Conservation (phyloP, 2,329 filamentous ascomycete species). For the Aotearoamyces nothofagi region DNA sequence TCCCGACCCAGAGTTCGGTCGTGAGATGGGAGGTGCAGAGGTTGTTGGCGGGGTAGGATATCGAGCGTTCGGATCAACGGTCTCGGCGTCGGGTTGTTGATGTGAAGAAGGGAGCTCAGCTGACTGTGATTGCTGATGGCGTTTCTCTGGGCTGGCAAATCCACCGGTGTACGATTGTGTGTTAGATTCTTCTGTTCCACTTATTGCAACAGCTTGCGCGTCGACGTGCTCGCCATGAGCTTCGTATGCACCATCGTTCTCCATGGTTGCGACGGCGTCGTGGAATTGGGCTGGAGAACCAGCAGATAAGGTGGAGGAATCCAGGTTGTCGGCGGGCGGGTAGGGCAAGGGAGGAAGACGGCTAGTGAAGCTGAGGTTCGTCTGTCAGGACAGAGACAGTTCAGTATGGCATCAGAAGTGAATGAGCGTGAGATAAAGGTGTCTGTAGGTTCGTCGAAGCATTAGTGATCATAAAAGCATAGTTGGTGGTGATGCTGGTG, state of each 20-base stretch:
- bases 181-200: constrained; percentile 16
- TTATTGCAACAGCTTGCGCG: constrained; percentile 15
- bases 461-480: too few relatives aligned
- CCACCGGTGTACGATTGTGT: constrained; percentile 14
- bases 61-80: constrained; percentile 13
- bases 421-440: too few relatives aligned
- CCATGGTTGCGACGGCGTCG: constrained; percentile 31
- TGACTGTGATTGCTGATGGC: constrained; percentile 19
- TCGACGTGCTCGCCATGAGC: constrained; percentile 12
- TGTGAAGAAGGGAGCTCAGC: constrained; percentile 17
- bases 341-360: constrained; percentile 5
- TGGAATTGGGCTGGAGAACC: constrained; percentile 36
- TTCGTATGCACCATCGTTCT: constrained; percentile 31
- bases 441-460: too few relatives aligned
- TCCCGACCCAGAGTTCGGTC: constrained; percentile 17
- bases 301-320: constrained; percentile 32
- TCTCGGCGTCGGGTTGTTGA: constrained; percentile 10
- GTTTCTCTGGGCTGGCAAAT: constrained; percentile 7
- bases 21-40: constrained; percentile 17
- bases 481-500: too few relatives aligned
- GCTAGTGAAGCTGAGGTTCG: constrained; percentile 2
- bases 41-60: constrained; percentile 19
- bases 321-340: constrained; percentile 26
- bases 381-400: constrained; percentile 5
- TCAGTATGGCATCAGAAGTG: too few relatives aligned